These are phyloP conservation scores for Lichtheimia hyalospora DNA, from an alignment of 371 early-diverging fungal species.

Conservation along the genomic window DNA sequence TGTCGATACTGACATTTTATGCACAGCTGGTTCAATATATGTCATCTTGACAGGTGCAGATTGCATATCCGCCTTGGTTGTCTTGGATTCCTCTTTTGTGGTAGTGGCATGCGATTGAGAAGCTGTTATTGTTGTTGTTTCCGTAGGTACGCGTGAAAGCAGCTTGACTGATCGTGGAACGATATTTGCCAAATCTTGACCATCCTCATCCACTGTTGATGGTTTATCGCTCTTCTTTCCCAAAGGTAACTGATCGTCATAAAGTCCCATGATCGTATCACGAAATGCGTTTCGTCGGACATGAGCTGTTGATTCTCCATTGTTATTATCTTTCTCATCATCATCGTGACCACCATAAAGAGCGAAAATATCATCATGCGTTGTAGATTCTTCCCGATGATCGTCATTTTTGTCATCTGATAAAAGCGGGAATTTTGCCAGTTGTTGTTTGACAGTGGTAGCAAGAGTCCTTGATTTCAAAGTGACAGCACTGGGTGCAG, in stretches of 20 bases:
- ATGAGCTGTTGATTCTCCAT: neutral
- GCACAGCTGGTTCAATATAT: conserved; percentile 33
- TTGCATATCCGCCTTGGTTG: neutral
- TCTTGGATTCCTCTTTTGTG: neutral
- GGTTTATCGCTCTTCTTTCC: neutral
- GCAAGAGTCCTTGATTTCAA: conserved; percentile 7
- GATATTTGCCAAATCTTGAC: conserved; percentile 11
- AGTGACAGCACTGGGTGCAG: conserved; percentile 7
- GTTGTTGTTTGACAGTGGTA: conserved; percentile 1
- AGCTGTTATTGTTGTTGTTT: no score
- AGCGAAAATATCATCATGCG: neutral
- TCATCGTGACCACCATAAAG: conserved; percentile 16
- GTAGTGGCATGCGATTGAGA: conserved; percentile 1
- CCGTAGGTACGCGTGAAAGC: conserved; percentile 20
- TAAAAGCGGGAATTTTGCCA: neutral
- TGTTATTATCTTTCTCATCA: neutral
- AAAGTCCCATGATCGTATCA: conserved; percentile 44
- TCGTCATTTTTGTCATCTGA: neutral
- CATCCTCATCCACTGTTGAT: conserved; percentile 9
- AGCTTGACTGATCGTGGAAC: conserved; percentile 31
- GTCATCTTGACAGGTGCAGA: conserved; percentile 35
- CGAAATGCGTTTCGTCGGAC: conserved; percentile 15
- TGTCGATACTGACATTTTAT: conserved; percentile 23
- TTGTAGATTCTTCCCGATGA: neutral
- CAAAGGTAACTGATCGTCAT: conserved; percentile 23